phyloP scores from a whole-genome alignment of 768 basidiomycete species.

The Austroboletus eburneus region DNA sequence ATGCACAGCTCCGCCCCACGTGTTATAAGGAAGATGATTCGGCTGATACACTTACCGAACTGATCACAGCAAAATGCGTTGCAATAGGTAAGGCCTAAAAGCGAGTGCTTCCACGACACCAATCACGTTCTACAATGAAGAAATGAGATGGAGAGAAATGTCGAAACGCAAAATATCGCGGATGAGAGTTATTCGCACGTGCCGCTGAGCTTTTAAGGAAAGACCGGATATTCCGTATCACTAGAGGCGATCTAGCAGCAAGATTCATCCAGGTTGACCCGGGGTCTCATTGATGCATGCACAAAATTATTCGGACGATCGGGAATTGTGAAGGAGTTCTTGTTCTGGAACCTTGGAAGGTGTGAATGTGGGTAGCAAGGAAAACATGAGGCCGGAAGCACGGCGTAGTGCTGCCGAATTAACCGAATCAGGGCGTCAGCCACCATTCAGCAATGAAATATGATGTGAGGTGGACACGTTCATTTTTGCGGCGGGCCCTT shows the following conservation, averaged over 20 bases:
- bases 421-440: conserved; percentile 16
- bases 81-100: not conserved
- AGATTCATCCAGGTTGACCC: conserved; percentile 2
- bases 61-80: not conserved
- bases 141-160: not conserved
- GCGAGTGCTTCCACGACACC: not conserved
- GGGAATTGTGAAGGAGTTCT: conserved; percentile 11
- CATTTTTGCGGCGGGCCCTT: conserved; percentile 11
- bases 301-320: conserved; percentile 19
- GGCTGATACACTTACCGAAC: conserved; percentile 7
- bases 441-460: conserved; percentile 9
- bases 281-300: conserved; percentile 20
- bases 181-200: conserved; percentile 5
- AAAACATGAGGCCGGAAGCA: conserved; percentile 28
- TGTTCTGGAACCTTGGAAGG: conserved; percentile 22
- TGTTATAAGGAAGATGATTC: conserved; percentile 5
- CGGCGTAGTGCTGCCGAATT: conserved; percentile 12
- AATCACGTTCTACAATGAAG: not conserved
- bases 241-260: not conserved
- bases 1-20: conserved; percentile 21
- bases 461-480: conserved; percentile 17
- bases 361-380: conserved; percentile 25
- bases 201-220: not conserved
- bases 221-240: not conserved
- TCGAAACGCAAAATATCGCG: not conserved